Evolutionary conservation across 225 moss, liverwort and hornwort genomes (phyloP), one percentile per base, ranked within the genome.

Genomic region (Takakia lepidozioides): DNA sequence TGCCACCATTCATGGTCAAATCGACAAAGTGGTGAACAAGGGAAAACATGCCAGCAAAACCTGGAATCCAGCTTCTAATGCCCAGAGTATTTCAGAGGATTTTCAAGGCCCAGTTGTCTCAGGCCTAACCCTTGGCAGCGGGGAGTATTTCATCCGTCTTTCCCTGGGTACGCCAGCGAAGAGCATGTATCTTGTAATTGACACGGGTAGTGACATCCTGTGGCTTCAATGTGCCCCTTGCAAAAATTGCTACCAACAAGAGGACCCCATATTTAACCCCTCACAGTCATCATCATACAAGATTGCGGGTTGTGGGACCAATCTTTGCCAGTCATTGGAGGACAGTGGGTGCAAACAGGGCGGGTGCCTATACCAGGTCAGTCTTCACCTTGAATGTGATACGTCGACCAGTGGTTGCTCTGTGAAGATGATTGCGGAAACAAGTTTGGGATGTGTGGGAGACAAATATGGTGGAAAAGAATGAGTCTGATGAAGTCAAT

Each of bases 171-270:
- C 78, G 11, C 78, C 78, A 5, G 55, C 78, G 14, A 66, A 48
- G n/a, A 69, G 62, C 62, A 66, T 69, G 73, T 78, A 69, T 52
- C 69, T 78, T 29, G 73, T 73, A 34, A 51, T 78, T 43, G 78
- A 78, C 49, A 78, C 78, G 1, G 78, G 78, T 2, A 78, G 78
- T 19, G 78, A 78, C 46, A 78, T 78, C 53, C 23, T 78, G 49
- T 78, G 78, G 78, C 62, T 78, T 38, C 78, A 78, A 38, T 78
- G 78, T 43, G 62, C 69, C 24, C 78, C 69, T 18, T 78, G 78
- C 25, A 45, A 25, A 16, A 70, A 63, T 36, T 78, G 78, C 41
- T 78, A 78, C 49, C 66, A 66, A 15, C 78, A 78, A 32, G 45
- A 44, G 7, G 78, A 73, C 35, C 56, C 73, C 8, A 59, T 78